Conservation (phyloP, 228 moss, liverwort and hornwort species). For the Sphagnum magellanicum region DNA sequence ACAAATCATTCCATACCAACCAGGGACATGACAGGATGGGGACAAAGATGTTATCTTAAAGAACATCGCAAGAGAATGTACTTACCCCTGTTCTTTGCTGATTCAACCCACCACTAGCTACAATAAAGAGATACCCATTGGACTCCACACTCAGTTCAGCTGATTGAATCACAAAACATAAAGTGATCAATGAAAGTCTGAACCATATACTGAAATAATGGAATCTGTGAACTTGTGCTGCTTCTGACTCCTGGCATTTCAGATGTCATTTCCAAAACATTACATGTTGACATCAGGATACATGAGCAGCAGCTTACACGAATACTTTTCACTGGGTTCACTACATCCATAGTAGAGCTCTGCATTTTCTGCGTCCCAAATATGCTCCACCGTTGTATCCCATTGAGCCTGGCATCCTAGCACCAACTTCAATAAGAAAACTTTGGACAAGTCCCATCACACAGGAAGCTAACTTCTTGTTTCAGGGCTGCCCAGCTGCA, state of each 20-base stretch:
- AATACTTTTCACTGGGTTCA: slow-evolving; percentile 21
- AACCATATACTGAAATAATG: background rate
- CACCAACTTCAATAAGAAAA: background rate
- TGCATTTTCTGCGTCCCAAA: slow-evolving; percentile 49
- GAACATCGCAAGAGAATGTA: background rate
- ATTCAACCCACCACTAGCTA: slow-evolving; percentile 80
- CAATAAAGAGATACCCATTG: slow-evolving; percentile 67
- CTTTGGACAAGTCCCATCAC: too few relatives aligned
- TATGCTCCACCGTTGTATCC: slow-evolving; percentile 20
- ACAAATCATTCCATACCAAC: background rate
- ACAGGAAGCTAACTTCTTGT: too few relatives aligned
- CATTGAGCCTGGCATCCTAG: slow-evolving; percentile 31
- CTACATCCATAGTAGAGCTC: slow-evolving; percentile 64
- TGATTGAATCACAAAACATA: background rate
- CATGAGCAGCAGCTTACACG: slow-evolving; percentile 12
- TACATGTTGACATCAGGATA: too few relatives aligned
- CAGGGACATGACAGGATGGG: background rate
- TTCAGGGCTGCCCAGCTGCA: background rate
- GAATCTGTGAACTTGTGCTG: too few relatives aligned
- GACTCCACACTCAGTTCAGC: slow-evolving; percentile 13
- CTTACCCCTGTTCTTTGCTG: slow-evolving; percentile 79
- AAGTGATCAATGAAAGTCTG: background rate
- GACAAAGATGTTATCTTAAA: background rate
- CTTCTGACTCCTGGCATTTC: too few relatives aligned
- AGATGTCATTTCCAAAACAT: too few relatives aligned